Evolutionary conservation across 305 asterid genomes (phyloP).

Genomic region (Solanum hybrid): DNA sequence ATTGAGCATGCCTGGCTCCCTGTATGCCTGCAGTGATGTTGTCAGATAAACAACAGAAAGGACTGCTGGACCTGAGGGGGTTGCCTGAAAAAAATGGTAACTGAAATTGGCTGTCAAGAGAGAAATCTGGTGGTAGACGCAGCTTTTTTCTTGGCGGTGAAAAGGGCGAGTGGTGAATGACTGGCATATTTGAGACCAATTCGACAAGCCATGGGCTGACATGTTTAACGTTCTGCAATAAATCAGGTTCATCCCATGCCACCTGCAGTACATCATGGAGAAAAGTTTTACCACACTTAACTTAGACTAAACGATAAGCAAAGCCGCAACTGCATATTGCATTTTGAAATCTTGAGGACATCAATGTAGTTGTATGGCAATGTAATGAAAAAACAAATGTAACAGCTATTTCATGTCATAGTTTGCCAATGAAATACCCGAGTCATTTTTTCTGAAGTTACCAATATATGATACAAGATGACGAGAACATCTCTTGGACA

Average conservation of each 20-base stretch:
- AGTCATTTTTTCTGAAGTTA: background rate
- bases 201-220: slow-evolving; percentile 97
- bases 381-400: background rate
- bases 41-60: slow-evolving; percentile 50
- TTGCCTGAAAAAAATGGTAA: slow-evolving; percentile 79
- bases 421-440: background rate
- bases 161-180: slow-evolving; percentile 58
- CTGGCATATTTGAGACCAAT: slow-evolving; percentile 59
- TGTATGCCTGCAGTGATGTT: slow-evolving; percentile 90
- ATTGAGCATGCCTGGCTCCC: slow-evolving; percentile 99
- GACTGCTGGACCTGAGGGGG: slow-evolving; percentile 74
- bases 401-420: background rate
- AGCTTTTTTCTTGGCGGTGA: slow-evolving; percentile 72
- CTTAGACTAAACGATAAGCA: background rate
- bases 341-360: background rate
- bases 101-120: slow-evolving; percentile 57
- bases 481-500: background rate
- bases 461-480: background rate
- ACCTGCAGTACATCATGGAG: slow-evolving; percentile 42
- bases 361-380: background rate
- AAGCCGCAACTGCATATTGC: background rate
- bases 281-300: background rate
- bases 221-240: slow-evolving; percentile 69
- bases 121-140: slow-evolving; percentile 59
- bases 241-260: slow-evolving; percentile 93